Evolutionary conservation across 495 filamentous ascomycete genomes (phyloP), one percentile per base, ranked within the genome.

Genomic region (Apiosordaria backusii): DNA sequence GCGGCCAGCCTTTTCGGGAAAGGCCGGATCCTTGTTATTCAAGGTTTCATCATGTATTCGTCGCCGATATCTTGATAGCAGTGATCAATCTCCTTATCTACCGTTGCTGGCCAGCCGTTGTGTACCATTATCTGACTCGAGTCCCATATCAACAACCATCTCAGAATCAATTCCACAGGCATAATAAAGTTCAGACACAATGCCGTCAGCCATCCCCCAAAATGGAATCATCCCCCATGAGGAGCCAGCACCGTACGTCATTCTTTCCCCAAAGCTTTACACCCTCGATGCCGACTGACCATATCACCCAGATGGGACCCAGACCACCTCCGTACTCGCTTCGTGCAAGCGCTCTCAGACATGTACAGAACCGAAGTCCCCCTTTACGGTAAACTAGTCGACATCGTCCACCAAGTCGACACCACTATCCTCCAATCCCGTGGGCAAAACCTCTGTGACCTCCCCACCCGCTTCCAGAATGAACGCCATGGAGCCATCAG

Each of bases 401-500:
- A 77, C 35, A 61, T 80, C 9, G 79, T 81, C 15, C 66, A 65
- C 60, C 52, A 73, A 53, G 78, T 74, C 61, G 75, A 81, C 60
- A 64, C 65, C 16, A 67, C 73, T 40, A 66, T 69, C 24, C 45
- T 79, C 35, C 65, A 55, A 2, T 45, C 58, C 15, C 35, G 52
- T 0, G 61, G 61, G 4, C 57, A 18, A 10, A 25, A 4, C 19
- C n/a, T 61, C 18, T 45, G 53, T 22, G 59, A 74, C 58, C 64
- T 76, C 1, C 74, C 75, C 55, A 54, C 68, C 1, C 72, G 79
- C 13, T 71, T 79, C 60, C 71, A 70, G 7, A 69, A 80, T 15
- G 80, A 82, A 54, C 65, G 80, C 61, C 80, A 82, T 27, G 80
- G 80, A 9, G 80, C 80, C 24, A 81, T 82, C 29, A 74, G 80